Base-by-base conservation (phyloP, 1,284 basidiomycete genomes). In the Takashimella koratensis region DNA sequence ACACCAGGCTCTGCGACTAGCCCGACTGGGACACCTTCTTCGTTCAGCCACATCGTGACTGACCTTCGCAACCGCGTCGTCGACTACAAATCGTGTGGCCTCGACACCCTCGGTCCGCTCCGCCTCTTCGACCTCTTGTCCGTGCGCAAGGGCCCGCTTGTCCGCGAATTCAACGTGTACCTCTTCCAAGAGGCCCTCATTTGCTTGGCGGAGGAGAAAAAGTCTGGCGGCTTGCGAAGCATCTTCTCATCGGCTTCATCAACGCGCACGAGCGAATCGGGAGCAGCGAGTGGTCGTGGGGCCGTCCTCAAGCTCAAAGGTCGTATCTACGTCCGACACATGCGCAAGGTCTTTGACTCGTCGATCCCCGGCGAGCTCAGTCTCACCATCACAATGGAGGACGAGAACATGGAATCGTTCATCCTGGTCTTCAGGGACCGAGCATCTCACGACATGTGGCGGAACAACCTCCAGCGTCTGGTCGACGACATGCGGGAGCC, bases 141-240 rank as follows among this genome's bases (percentile, higher is more conserved):
- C 43, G 91, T 98, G 42, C 83, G 92, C 45, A 86, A 94, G 53
- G 91, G 93, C 64, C 78, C 85, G 10, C 84, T 92, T 52, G 85
- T 92, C 23, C 84, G 90, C 52, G 90, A 95, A 71, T 94, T 95
- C 73, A 90, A 87, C 70, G 90, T 97, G 54, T 97, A 98, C 76
- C 83, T 98, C 41, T 98, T 97, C 83, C 86, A 87, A 66, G 90
- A 97, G 70, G 95, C 95, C 10, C 86, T 98, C 56, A 91, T 98
- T 57, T 98, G 94, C 73, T 90, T 98, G 13, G 84, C 89, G 21
- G 95, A 98, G 71, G 94, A 97, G 76, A 88, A 87, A 78, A 92
- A 90, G 67, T 85, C 59, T 10, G 62, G 86, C 21, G 66, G 74
- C 0, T 81, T 64, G 6, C 58, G 67, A 10, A 54, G 54, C 36